Evolutionary conservation across 75 land plant species (phyloP).

Genomic region (Sequoiadendron giganteum): DNA sequence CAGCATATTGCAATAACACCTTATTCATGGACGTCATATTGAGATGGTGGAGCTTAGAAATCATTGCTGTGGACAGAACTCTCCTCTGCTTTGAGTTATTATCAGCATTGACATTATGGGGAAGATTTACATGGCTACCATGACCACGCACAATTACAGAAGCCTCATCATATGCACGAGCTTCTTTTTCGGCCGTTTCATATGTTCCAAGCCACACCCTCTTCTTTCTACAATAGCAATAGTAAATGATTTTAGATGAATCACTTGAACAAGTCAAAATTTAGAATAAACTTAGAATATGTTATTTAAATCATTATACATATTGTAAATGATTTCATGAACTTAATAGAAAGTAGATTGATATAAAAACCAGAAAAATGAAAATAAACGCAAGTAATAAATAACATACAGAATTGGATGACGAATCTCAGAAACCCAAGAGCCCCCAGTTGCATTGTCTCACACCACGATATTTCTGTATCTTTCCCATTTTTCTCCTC

Average conservation of each 20-base stretch:
- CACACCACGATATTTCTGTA: slow-evolving; percentile 34
- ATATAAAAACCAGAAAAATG: too few relatives aligned
- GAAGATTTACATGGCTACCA: not conserved
- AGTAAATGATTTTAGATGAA: too few relatives aligned
- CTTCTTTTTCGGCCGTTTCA: slow-evolving; percentile 5
- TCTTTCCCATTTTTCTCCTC: too few relatives aligned
- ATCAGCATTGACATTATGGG: not conserved
- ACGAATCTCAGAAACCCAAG: slow-evolving; percentile 69
- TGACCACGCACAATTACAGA: not conserved
- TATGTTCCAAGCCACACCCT: slow-evolving; percentile 11
- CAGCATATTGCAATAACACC: not conserved
- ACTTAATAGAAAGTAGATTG: too few relatives aligned
- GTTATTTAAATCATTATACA: too few relatives aligned
- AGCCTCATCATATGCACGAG: slow-evolving; percentile 6
- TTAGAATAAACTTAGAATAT: too few relatives aligned
- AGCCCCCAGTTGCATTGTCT: slow-evolving; percentile 69
- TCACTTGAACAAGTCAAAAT: too few relatives aligned
- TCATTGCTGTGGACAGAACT: not conserved
- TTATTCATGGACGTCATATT: not conserved
- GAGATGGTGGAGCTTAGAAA: not conserved
- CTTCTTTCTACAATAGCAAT: too few relatives aligned
- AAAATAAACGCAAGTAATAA: too few relatives aligned
- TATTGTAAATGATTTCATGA: too few relatives aligned
- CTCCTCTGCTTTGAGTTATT: not conserved
- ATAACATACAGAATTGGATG: slow-evolving; percentile 41